Conservation (phyloP, 805 yeast species). For the Kazachstania viticola region DNA sequence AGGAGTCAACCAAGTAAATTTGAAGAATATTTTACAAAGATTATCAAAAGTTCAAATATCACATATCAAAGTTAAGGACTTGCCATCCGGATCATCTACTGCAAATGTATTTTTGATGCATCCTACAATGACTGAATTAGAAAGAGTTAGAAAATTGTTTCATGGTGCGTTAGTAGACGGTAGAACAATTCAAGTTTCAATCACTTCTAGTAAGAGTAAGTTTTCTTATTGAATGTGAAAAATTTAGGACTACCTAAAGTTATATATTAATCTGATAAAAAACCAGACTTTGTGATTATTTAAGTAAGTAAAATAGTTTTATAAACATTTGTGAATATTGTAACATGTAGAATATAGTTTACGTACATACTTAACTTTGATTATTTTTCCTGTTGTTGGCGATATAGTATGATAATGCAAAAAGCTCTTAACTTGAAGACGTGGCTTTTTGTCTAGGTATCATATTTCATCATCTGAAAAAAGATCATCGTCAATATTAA, state of each 20-base stretch:
- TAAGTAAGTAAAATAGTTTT: no score
- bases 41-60: slow-evolving; percentile 12
- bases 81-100: slow-evolving; percentile 30
- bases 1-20: slow-evolving; percentile 18
- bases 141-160: slow-evolving; percentile 23
- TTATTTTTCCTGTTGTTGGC: no score
- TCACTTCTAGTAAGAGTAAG: slow-evolving; percentile 13
- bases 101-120: slow-evolving; percentile 29
- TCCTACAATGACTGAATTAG: slow-evolving; percentile 17
- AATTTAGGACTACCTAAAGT: no score
- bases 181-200: slow-evolving; percentile 27
- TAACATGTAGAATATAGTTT: no score
- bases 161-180: slow-evolving; percentile 41
- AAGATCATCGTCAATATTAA: slow-evolving; percentile 33
- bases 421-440: no score
- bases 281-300: no score
- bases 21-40: slow-evolving; percentile 15
- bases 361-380: no score
- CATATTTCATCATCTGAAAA: slow-evolving; percentile 34
- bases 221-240: no score
- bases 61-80: slow-evolving; percentile 23
- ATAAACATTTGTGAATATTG: no score
- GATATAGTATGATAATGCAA: no score
- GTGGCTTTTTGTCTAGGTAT: no score
- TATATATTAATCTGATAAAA: no score